These are phyloP conservation scores for Collybia sp. DNA, from an alignment of 768 basidiomycete genomes.

Conservation along the genomic window DNA sequence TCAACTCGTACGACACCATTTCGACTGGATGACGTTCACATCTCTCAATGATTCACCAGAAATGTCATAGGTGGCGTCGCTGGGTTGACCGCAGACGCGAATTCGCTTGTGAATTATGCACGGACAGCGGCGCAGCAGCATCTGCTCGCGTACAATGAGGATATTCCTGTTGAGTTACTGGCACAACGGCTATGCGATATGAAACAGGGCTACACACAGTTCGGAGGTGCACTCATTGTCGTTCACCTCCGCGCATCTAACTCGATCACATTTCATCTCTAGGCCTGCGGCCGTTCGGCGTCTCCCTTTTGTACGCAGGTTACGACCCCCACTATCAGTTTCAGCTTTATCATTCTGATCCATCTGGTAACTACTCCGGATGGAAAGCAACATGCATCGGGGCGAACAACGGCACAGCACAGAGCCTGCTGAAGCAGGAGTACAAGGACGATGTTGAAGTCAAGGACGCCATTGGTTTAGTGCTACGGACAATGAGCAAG, in stretches of 20 bases:
- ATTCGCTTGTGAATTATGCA: slow-evolving; percentile 94
- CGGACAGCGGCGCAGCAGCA: slow-evolving; percentile 88
- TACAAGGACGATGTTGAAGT: slow-evolving; percentile 93
- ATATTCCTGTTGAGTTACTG: slow-evolving; percentile 95
- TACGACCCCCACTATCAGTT: slow-evolving; percentile 95
- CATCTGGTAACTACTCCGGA: slow-evolving; percentile 96
- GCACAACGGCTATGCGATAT: slow-evolving; percentile 92
- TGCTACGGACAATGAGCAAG: slow-evolving; percentile 95
- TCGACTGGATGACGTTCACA: background rate
- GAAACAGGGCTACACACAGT: slow-evolving; percentile 99
- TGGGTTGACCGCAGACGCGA: slow-evolving; percentile 94
- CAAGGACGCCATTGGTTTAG: slow-evolving; percentile 90
- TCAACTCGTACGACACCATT: slow-evolving; percentile 69
- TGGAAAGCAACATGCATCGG: slow-evolving; percentile 99
- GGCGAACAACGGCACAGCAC: slow-evolving; percentile 96
- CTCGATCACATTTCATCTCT: slow-evolving; percentile 2
- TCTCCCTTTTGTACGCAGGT: slow-evolving; percentile 94
- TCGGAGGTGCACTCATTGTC: slow-evolving; percentile 57
- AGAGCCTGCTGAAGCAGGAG: slow-evolving; percentile 94
- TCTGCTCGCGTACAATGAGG: slow-evolving; percentile 89
- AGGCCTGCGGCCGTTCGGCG: slow-evolving; percentile 98
- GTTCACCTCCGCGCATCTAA: slow-evolving; percentile 1
- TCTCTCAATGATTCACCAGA: slow-evolving; percentile 32
- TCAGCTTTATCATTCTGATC: slow-evolving; percentile 98
- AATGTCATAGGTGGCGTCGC: slow-evolving; percentile 96